Percentiles rank a stretch among this genome's conserved stretches.
Evolutionary conservation across 495 filamentous ascomycete species (phyloP).

Genomic region (Pyrenula massariospora): DNA sequence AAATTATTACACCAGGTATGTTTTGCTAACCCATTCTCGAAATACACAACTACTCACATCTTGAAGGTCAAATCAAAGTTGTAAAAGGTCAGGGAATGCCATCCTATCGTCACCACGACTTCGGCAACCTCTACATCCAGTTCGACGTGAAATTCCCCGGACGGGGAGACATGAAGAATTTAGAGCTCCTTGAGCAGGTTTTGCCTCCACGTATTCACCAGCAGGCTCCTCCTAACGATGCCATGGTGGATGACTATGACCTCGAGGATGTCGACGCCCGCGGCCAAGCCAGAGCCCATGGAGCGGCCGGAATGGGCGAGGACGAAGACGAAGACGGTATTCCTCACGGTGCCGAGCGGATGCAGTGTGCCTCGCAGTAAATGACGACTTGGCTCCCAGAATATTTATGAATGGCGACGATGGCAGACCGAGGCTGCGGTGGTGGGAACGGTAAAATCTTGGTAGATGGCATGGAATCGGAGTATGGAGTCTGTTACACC

Average conservation of each 20-base stretch:
- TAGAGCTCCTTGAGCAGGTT: constrained; percentile 61
- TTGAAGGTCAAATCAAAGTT: constrained; percentile 75
- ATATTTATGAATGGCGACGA: neutral
- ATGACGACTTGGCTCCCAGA: too few relatives aligned
- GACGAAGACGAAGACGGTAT: constrained; percentile 65
- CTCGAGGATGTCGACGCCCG: constrained; percentile 74
- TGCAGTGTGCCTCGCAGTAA: constrained; percentile 98
- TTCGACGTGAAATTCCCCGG: constrained; percentile 95
- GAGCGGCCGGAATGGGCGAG: constrained; percentile 61
- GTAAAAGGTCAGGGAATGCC: constrained; percentile 98
- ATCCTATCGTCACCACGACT: constrained; percentile 88
- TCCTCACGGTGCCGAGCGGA: constrained; percentile 74
- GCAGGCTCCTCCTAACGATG: constrained; percentile 55
- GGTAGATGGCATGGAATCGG: neutral
- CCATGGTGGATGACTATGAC: constrained; percentile 77
- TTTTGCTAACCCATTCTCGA: too few relatives aligned
- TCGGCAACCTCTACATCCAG: constrained; percentile 92
- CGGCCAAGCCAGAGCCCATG: constrained; percentile 61
- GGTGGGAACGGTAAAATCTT: neutral
- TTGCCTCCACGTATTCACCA: constrained; percentile 59
- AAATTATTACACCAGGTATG: constrained; percentile 89
- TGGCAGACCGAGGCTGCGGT: too few relatives aligned
- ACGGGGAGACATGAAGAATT: constrained; percentile 36
- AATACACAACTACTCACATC: constrained; percentile 11
- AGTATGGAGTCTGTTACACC: neutral